A percentile compares a stretch with the other conserved stretches of the same genome.
Evolutionary conservation across 1,284 basidiomycete species (phyloP).

Genomic region (Tilletiaria anomala): DNA sequence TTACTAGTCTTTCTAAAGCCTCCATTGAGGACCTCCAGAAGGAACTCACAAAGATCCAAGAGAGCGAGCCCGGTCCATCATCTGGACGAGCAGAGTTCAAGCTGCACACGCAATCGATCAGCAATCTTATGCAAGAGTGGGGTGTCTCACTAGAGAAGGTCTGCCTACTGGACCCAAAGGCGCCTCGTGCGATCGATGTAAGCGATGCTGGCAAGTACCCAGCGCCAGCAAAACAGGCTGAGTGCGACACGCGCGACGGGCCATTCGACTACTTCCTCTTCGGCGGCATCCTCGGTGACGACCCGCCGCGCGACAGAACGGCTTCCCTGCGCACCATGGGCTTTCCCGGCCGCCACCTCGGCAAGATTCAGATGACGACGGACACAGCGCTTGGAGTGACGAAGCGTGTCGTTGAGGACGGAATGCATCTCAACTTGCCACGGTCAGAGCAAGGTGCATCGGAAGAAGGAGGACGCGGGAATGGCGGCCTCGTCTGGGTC

Average conservation of each 20-base stretch:
- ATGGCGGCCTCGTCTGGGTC: conserved; percentile 16
- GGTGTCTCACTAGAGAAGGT: conserved; percentile 44
- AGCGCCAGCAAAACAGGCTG: background rate
- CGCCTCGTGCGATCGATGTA: conserved; percentile 17
- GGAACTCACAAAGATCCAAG: conserved; percentile 39
- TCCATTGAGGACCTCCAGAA: conserved; percentile 52
- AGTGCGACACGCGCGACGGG: conserved; percentile 40
- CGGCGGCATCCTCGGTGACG: conserved; percentile 54
- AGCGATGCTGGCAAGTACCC: conserved; percentile 13
- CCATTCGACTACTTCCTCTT: conserved; percentile 29
- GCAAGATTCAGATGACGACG: conserved; percentile 80
- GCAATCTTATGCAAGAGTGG: conserved; percentile 51
- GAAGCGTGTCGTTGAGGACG: conserved; percentile 66
- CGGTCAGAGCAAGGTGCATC: conserved; percentile 7
- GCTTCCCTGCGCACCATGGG: conserved; percentile 69
- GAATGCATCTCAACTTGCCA: conserved; percentile 5
- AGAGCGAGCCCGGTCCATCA: conserved; percentile 5
- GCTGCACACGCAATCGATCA: conserved; percentile 52
- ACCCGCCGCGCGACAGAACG: conserved; percentile 71
- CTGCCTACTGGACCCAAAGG: conserved; percentile 31
- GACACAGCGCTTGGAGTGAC: conserved; percentile 91
- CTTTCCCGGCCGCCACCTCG: conserved; percentile 51
- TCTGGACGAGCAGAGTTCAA: conserved; percentile 50
- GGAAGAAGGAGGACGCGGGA: conserved; percentile 4
- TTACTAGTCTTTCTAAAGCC: conserved; percentile 63